A percentile compares a stretch with the other conserved stretches of the same genome.
Conservation (phyloP, 352 stramenopile genomes). For the Pythium periplocum region DNA sequence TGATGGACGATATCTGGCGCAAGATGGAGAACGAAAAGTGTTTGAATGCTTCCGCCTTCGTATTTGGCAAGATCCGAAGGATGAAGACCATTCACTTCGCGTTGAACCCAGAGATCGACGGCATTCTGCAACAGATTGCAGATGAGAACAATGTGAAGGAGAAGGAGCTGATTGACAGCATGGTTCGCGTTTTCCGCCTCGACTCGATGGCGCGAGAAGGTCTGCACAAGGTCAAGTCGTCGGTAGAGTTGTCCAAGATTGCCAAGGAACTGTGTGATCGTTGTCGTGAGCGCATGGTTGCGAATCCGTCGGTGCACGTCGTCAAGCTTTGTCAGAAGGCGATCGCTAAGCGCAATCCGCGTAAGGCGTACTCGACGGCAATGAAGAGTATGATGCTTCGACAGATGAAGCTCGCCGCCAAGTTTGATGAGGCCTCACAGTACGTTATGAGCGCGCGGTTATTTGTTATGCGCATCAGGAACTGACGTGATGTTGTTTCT, state of each 20-base stretch:
- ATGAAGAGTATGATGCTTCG: constrained; percentile 87
- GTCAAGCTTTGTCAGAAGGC: constrained; percentile 79
- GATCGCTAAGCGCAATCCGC: constrained; percentile 61
- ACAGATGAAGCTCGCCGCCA: constrained; percentile 73
- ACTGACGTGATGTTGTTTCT: constrained; percentile 5
- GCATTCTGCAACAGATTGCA: constrained; percentile 47
- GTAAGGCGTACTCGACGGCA: constrained; percentile 74
- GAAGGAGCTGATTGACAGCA: constrained; percentile 47
- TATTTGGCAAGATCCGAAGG: constrained; percentile 30
- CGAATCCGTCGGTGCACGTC: constrained; percentile 78
- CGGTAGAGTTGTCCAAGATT: constrained; percentile 64
- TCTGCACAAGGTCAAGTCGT: constrained; percentile 52
- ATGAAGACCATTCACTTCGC: constrained; percentile 34
- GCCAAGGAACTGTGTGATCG: constrained; percentile 73
- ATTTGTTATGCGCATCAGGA: background rate
- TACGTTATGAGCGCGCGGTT: constrained; percentile 32
- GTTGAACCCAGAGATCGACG: constrained; percentile 25
- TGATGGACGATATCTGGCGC: constrained; percentile 76
- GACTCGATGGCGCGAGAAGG: constrained; percentile 76
- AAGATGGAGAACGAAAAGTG: constrained; percentile 40
- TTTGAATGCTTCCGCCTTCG: constrained; percentile 26
- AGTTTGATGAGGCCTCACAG: constrained; percentile 67
- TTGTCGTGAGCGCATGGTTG: constrained; percentile 74
- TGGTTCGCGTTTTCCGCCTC: constrained; percentile 71
- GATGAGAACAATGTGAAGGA: constrained; percentile 54